Evolutionary conservation across 768 basidiomycete genomes (phyloP).

Genomic region (Tylopilus subfusipes): DNA sequence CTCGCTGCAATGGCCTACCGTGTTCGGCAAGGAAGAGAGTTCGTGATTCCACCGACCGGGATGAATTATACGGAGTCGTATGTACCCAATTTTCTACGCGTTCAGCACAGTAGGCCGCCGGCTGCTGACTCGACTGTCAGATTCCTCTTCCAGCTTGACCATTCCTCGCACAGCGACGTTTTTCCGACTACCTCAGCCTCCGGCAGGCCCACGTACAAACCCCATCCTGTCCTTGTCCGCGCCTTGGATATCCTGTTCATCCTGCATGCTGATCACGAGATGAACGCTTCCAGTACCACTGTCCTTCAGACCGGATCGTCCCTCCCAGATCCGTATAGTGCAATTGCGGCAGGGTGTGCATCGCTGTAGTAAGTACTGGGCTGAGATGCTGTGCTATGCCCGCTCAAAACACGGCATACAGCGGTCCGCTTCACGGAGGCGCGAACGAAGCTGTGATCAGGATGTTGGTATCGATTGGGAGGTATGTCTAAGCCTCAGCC

Average conservation of each 20-base stretch:
- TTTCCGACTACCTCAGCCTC: constrained; percentile 31
- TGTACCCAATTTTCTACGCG: neutral
- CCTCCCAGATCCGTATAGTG: constrained; percentile 87
- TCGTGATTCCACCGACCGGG: constrained; percentile 79
- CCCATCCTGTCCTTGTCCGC: constrained; percentile 81
- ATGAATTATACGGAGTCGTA: constrained; percentile 83
- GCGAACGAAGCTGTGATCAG: constrained; percentile 94
- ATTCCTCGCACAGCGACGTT: constrained; percentile 44
- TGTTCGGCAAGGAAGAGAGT: constrained; percentile 84
- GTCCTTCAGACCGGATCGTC: constrained; percentile 87
- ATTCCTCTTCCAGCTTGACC: constrained; percentile 90
- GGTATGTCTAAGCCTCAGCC: constrained; percentile 39
- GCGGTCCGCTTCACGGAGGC: constrained; percentile 51
- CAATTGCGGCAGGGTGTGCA: constrained; percentile 84
- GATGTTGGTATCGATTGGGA: constrained; percentile 87
- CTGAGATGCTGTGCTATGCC: neutral
- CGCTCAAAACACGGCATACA: constrained; percentile 3
- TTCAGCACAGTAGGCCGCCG: neutral
- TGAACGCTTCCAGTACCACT: constrained; percentile 83
- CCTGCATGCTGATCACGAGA: constrained; percentile 86
- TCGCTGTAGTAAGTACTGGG: constrained; percentile 70
- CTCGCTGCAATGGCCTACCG: constrained; percentile 96
- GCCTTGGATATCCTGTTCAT: constrained; percentile 87
- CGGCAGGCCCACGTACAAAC: constrained; percentile 60
- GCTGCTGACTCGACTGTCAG: constrained; percentile 31